These are phyloP conservation scores for Chytriomyces sp. DNA, from an alignment of 192 early-diverging fungal species.

Conservation along the genomic window DNA sequence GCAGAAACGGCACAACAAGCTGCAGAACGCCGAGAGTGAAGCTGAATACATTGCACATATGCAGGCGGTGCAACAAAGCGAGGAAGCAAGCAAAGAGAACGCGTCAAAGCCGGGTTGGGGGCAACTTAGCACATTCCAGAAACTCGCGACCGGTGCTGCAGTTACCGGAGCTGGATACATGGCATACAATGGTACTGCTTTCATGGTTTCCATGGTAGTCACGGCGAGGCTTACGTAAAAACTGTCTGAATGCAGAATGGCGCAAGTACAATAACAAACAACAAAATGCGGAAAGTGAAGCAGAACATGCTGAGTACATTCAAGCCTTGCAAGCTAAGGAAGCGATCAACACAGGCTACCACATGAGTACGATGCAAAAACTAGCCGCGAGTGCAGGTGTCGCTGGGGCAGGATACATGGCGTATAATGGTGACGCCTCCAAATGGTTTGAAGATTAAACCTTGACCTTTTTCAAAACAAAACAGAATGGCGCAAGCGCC, in stretches of 20 bases:
- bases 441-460: not conserved
- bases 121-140: not conserved
- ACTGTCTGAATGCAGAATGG: not conserved
- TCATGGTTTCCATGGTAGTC: not conserved
- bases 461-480: not conserved
- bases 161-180: not conserved
- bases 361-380: no score
- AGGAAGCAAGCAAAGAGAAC: not conserved
- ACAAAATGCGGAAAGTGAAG: not conserved
- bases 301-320: not conserved
- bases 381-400: no score
- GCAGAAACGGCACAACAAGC: not conserved
- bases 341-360: no score
- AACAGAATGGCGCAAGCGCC: not conserved
- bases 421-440: no score
- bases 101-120: not conserved
- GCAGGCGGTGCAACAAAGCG: not conserved
- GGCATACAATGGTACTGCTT: not conserved
- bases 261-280: not conserved
- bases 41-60: not conserved
- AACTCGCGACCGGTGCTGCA: not conserved
- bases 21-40: not conserved
- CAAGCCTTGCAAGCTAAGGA: no score
- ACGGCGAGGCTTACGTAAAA: not conserved
- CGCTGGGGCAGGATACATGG: no score